Base-by-base conservation (phyloP, 805 yeast genomes). In the Candida glaebosa region DNA sequence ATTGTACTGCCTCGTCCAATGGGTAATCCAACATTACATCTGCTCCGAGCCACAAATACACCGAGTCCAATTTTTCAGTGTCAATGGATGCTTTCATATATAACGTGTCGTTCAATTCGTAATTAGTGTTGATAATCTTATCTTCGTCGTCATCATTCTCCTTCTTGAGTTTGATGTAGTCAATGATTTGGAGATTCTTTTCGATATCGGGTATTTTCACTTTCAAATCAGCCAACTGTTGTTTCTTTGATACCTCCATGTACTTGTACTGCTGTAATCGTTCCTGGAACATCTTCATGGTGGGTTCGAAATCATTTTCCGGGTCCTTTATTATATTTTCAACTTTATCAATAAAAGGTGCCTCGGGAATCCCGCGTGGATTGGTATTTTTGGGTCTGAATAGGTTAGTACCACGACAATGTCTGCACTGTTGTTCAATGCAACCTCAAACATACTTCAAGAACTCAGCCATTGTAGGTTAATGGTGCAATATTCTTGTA, bases 21-120 rank as follows among this genome's bases (percentile, higher is more conserved):
- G 96, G 90, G 56, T 91, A 93, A 58, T 93, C 98, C 56, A 93
- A 72, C 98, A 93, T 91, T 6, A 91, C 90, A 52, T 89, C 96
- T 0, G 99, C 99, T 8, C 99, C 99, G n/a, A 93, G 73, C 99
- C 99, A 93, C 37, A 93, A 70, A 48, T 81, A 81, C 1, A 93
- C 98, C 2, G 67, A 60, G 18, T 76, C 62, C 39, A 75, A 58
- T 20, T 75, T 76, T 26, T 81, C 73, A 4, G 79, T 69, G 31
- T 78, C 79, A 24, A 93, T 71, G 28, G 71, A 73, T 1, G 99
- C 99, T 43, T 80, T 80, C 5, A 97, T 85, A 59, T 79, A 91
- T 31, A 93, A 73, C 0, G 99, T 91, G 57, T 93, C 98, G 62
- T 93, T 91, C 55, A 93, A 75, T 62, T 90, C 96, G 58, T 87